Conservation (phyloP, 2,329 filamentous ascomycete genomes). For the Ilyonectria sp. region DNA sequence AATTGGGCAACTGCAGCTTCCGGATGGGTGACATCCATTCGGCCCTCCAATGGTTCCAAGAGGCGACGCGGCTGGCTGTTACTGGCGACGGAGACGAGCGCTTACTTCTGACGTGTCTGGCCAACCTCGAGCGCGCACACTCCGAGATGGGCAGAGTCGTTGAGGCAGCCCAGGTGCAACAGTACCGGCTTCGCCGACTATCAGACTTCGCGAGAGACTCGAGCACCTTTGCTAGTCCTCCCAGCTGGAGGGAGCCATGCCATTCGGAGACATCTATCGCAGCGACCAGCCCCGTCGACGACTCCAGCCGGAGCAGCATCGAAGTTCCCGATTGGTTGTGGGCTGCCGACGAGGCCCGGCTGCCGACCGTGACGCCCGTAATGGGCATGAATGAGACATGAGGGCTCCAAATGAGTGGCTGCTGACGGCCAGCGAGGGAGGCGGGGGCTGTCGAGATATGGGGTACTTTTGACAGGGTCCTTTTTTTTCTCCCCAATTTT, state of each 20-base stretch:
- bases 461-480: conserved; percentile 23
- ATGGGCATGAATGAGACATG: conserved; percentile 37
- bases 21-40: conserved; percentile 46
- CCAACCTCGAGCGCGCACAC: conserved; percentile 52
- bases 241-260: conserved; percentile 19
- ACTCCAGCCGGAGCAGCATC: conserved; percentile 35
- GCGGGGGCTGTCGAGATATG: conserved; percentile 8
- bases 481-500: conserved; percentile 20
- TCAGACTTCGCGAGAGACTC: conserved; percentile 50
- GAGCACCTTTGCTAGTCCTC: conserved; percentile 40
- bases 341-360: conserved; percentile 29
- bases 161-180: conserved; percentile 47
- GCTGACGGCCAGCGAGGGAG: conserved; percentile 9
- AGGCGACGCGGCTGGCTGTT: conserved; percentile 49
- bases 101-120: conserved; percentile 51
- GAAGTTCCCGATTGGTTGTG: conserved; percentile 45
- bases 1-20: conserved; percentile 53
- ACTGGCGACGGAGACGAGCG: conserved; percentile 51
- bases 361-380: conserved; percentile 25
- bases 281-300: conserved; percentile 35
- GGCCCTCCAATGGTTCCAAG: conserved; percentile 50
- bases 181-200: conserved; percentile 49
- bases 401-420: conserved; percentile 29
- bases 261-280: conserved; percentile 37
- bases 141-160: conserved; percentile 40